Conservation (phyloP, 805 yeast genomes). For the Nakazawaea ishiwadae region DNA sequence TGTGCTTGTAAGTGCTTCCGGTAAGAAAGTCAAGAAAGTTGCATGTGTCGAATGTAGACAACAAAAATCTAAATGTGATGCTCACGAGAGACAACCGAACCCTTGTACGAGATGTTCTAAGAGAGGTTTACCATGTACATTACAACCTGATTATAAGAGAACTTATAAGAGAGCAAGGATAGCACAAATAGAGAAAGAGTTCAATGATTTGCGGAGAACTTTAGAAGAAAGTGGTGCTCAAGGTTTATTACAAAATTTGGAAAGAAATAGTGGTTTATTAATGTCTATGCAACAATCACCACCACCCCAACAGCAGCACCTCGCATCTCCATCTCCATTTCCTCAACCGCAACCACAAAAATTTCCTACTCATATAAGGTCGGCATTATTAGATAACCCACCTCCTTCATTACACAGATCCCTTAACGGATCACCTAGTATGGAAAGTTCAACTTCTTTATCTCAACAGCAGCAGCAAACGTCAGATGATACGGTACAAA, state of each 20-base stretch:
- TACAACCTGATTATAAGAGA: slow-evolving; percentile 80
- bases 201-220: slow-evolving; percentile 59
- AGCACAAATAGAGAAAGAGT: slow-evolving; percentile 79
- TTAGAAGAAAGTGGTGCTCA: slow-evolving; percentile 25
- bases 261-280: slow-evolving; percentile 7
- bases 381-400: slow-evolving; percentile 12
- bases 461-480: no score
- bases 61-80: slow-evolving; percentile 90
- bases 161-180: slow-evolving; percentile 84
- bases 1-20: neutral
- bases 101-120: slow-evolving; percentile 83
- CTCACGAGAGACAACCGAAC: slow-evolving; percentile 64
- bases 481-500: slow-evolving; percentile 1
- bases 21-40: slow-evolving; percentile 43
- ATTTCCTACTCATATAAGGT: slow-evolving; percentile 3
- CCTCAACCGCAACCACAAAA: slow-evolving; percentile 8
- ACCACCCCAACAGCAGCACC: slow-evolving; percentile 9
- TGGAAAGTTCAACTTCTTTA: no score
- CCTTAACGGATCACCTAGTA: no score
- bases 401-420: slow-evolving; percentile 5
- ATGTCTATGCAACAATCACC: slow-evolving; percentile 14
- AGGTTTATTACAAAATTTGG: slow-evolving; percentile 11
- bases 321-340: slow-evolving; percentile 4
- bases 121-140: slow-evolving; percentile 62
- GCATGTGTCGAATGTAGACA: slow-evolving; percentile 97